Base-by-base conservation (phyloP, 2,329 filamentous ascomycete species). In the Penicillium freii region DNA sequence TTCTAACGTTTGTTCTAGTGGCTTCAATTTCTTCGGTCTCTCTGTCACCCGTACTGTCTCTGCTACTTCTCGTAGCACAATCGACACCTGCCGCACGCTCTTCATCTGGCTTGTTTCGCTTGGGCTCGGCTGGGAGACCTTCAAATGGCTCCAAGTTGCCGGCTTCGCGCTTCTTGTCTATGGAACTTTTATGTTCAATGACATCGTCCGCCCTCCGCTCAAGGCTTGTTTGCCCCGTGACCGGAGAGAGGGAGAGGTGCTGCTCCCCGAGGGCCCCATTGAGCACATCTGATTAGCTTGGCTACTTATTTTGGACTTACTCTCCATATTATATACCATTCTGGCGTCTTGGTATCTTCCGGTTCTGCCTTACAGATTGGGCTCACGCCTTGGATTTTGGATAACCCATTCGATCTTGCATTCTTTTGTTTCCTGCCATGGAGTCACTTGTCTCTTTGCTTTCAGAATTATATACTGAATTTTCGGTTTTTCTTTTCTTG, bases 41-140 rank as follows among this genome's bases (percentile, higher is more conserved):
- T 94, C 90, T 0, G 93, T 99, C 9, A 99, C 94, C 0, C 86
- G 91, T 59, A 87, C 78, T 61, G 91, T 99, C 64, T 95, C 90
- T 62, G 94, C 94, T 11, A 99, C 94, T 0, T 91, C 93, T 1
- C 87, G 94, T 60, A 96, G 91, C 33, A 97, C 93, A 33, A 97
- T 99, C 68, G 94, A 99, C 75, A 99, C 94, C 1, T 97, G 92
- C 81, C 87, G 93, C 40, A 99, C 94, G 0, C 84, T 99, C 1
- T 97, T 99, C 78, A 97, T 99, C 76, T 99, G 94, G 94, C 83
- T 99, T 29, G 90, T 96, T 15, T 96, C 91, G 19, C 84, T 99
- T 5, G 91, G 89, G 4, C 84, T 99, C 2, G 92, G 92, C 59
- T 99, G 94, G 94, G 94, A 99, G 78, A 87, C 86, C 0, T 97